Evolutionary conservation across 257 asterid genomes (phyloP), one percentile per base, ranked within the genome.

Genomic region (Mitragyna speciosa): DNA sequence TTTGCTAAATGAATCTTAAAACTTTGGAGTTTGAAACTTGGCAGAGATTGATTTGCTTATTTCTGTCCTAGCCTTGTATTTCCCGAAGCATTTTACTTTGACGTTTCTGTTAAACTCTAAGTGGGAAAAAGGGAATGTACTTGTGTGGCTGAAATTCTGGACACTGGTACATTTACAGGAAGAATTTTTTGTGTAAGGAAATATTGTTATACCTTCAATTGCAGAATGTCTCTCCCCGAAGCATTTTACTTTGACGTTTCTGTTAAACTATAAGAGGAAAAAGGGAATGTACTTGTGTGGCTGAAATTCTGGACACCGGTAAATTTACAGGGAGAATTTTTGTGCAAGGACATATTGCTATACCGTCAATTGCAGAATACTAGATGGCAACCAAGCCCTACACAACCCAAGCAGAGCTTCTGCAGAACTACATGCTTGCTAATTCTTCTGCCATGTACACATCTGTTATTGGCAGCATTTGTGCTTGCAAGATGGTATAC

Each of bases 401-500:
- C 84, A 87, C 84, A 75, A 84, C 88, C 84, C 93, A 82, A 71
- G 86, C 82, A 5, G 92, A 86, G 79, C 81, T 93, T 79, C 82
- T 91, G 58, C 80, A 79, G 76, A 83, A 85, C 65, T 92, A 82
- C 80, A 78, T 87, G 49, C 82, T 89, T 47, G 92, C 89, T 26
- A 92, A 89, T 82, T 81, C 82, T 79, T 84, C 71, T 63, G 12
- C 87, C 73, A 65, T 87, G 76, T 91, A 78, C 56, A 78, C 93
- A 28, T 89, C 98, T 52, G 80, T 90, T 77, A 79, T 89, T 87
- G 78, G 86, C 41, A 91, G 93, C 67, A 83, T 90, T 75, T 76
- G 89, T 65, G 90, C 91, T 36, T 92, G 94, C 93, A 93, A 93
- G 82, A 79, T 81, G 91, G 98, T 93, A 90, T 24, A 66, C 39